Evolutionary conservation across 2,329 filamentous ascomycete genomes (phyloP), one percentile per base, ranked within the genome.

Genomic region (Aspergillus udagawae): DNA sequence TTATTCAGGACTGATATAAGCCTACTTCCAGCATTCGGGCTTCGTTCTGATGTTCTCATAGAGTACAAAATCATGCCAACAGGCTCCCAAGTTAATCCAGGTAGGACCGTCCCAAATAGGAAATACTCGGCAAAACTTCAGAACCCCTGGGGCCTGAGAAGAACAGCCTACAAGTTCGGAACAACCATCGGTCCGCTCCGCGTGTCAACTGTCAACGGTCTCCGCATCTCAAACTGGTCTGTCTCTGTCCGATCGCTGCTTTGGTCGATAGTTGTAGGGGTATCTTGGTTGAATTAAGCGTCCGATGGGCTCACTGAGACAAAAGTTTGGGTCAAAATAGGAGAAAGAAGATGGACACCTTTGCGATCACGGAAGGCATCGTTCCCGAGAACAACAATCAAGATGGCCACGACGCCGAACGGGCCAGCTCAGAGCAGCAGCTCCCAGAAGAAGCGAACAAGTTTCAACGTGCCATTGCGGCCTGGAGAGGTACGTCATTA

Each of bases 401-500:
- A 63, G 64, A 68, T 60, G 61, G 57, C 52, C 65, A 60, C 51
- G 56, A 68, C 41, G 55, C 65, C 55, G 60, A 66, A 60, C 62
- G 63, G 48, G 59, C 62, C 56, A 56, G 65, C 51, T 59, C 64
- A 47, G 65, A 64, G 56, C 69, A 73, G 56, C 64, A 73, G 56
- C 64, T 74, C 51, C 69, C 73, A 8, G 84, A 86, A 51, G 84
- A 83, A 38, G 86, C 88, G 66, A 97, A 96, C 80, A 97, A 96
- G 76, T 99, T 99, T 73, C 94, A 99, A 75, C 89, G 88, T 72
- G 94, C 94, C 56, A 96, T 99, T 66, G 90, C 91, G 62, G 90
- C 92, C 73, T 99, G 94, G 94, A 87, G 94, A 80, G 92, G 92
- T 96, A 84, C 51, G n/a, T 47, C 44, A n/a, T n/a, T 25, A 9